Evolutionary conservation across 2,329 filamentous ascomycete species (phyloP).

Genomic region (Boeremia exigua): DNA sequence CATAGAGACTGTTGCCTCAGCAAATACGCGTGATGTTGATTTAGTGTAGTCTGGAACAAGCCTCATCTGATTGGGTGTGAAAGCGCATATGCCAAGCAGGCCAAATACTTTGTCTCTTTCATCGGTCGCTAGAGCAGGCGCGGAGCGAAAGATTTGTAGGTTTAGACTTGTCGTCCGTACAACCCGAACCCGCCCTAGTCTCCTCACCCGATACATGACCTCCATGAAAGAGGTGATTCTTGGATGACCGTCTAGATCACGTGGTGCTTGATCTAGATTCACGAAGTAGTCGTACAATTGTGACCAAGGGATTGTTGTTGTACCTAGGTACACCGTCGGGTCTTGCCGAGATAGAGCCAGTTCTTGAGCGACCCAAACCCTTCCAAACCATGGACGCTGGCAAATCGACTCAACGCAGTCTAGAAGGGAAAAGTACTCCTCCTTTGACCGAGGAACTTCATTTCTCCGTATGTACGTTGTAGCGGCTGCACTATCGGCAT

Average conservation of each 20-base stretch:
- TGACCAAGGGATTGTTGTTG: not conserved
- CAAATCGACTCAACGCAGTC: not conserved
- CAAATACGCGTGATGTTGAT: conserved; percentile 5
- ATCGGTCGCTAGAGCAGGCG: conserved; percentile 12
- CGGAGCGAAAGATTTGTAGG: not conserved
- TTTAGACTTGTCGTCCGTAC: not conserved
- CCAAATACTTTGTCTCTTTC: conserved; percentile 23
- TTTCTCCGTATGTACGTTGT: not conserved
- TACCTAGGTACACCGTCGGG: conserved; percentile 5
- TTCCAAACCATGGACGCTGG: conserved; percentile 12
- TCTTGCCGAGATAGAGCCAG: conserved; percentile 15
- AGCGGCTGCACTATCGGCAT: not conserved
- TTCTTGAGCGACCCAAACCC: conserved; percentile 21
- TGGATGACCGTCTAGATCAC: not conserved
- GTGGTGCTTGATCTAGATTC: not conserved
- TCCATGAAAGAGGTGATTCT: not conserved
- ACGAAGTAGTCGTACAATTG: conserved; percentile 1
- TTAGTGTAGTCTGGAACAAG: conserved; percentile 20
- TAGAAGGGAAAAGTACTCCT: not conserved
- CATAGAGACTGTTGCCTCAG: conserved; percentile 9
- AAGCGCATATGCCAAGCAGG: conserved; percentile 16
- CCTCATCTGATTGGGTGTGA: not conserved
- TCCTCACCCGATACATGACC: not conserved
- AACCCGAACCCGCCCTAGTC: not conserved
- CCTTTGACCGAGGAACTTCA: not conserved